Conservation (phyloP, 2,329 filamentous ascomycete genomes). For the Cercospora sp. region DNA sequence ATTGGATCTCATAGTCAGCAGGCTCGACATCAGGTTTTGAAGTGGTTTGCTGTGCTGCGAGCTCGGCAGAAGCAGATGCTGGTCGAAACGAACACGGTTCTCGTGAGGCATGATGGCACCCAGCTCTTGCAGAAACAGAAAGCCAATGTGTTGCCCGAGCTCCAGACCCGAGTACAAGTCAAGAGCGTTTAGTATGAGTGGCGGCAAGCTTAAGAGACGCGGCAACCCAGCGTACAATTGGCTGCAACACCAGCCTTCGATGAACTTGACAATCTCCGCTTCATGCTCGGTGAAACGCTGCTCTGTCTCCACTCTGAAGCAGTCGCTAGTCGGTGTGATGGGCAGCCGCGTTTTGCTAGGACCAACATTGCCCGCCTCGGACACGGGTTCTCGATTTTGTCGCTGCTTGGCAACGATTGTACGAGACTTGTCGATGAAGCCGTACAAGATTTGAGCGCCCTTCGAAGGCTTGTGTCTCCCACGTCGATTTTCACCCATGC, state of each 20-base stretch:
- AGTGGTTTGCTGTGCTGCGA: slow-evolving; percentile 48
- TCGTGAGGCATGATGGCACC: slow-evolving; percentile 72
- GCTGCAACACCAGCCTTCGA: slow-evolving; percentile 67
- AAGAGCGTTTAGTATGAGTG: slow-evolving; percentile 63
- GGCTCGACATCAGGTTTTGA: slow-evolving; percentile 43
- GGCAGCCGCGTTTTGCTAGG: slow-evolving; percentile 40
- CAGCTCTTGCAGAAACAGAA: slow-evolving; percentile 74
- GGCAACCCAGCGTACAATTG: slow-evolving; percentile 56
- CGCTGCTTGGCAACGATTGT: slow-evolving; percentile 45
- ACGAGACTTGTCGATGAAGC: slow-evolving; percentile 46
- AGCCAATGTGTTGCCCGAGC: slow-evolving; percentile 52
- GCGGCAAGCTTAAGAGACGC: slow-evolving; percentile 61
- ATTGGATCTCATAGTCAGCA: slow-evolving; percentile 34
- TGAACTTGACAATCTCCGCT: slow-evolving; percentile 62
- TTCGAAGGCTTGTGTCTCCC: slow-evolving; percentile 20
- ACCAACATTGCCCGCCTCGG: slow-evolving; percentile 39
- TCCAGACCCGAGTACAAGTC: slow-evolving; percentile 60
- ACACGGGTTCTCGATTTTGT: slow-evolving; percentile 40
- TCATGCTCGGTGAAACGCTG: slow-evolving; percentile 54
- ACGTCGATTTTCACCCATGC: slow-evolving; percentile 21
- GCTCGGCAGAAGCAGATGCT: slow-evolving; percentile 54
- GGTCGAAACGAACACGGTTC: slow-evolving; percentile 63
- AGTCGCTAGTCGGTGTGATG: slow-evolving; percentile 30
- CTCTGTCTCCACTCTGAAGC: slow-evolving; percentile 27
- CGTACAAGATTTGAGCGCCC: slow-evolving; percentile 36